Evolutionary conservation across 1,284 basidiomycete genomes (phyloP).

Genomic region (Puccinia coronata): DNA sequence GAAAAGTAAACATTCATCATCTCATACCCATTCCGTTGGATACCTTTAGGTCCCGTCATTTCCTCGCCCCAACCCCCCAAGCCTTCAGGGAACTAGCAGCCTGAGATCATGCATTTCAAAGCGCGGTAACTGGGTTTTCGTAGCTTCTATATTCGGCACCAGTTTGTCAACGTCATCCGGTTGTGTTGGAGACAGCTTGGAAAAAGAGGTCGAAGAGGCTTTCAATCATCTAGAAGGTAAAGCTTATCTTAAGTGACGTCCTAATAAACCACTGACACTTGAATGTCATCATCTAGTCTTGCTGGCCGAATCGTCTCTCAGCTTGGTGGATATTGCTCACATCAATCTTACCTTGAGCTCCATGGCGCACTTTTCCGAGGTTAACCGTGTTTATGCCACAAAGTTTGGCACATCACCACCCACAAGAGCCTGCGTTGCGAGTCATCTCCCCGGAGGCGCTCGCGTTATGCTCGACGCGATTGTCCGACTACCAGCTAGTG

Average conservation of each 20-base stretch:
- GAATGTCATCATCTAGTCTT: slow-evolving; percentile 59
- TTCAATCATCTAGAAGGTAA: slow-evolving; percentile 62
- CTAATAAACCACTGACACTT: background rate
- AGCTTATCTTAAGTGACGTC: slow-evolving; percentile 45
- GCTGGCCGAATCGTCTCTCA: slow-evolving; percentile 63
- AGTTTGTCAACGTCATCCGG: slow-evolving; percentile 41
- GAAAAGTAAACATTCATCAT: background rate
- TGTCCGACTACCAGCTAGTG: slow-evolving; percentile 63
- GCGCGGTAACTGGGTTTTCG: slow-evolving; percentile 17
- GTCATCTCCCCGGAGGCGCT: slow-evolving; percentile 67
- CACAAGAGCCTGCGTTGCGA: slow-evolving; percentile 83
- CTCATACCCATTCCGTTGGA: background rate
- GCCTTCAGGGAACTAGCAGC: background rate
- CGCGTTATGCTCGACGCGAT: slow-evolving; percentile 75
- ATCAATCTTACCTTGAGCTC: slow-evolving; percentile 82
- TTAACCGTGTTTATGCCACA: slow-evolving; percentile 75
- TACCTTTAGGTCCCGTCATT: background rate
- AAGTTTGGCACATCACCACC: slow-evolving; percentile 91
- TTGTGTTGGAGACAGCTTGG: slow-evolving; percentile 61
- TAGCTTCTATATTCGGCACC: slow-evolving; percentile 28
- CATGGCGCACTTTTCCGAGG: slow-evolving; percentile 72
- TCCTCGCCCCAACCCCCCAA: slow-evolving; percentile 14
- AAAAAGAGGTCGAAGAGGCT: slow-evolving; percentile 67
- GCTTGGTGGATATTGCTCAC: slow-evolving; percentile 69
- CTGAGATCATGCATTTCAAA: background rate